A percentile compares a stretch with the other conserved stretches of the same genome.
Conservation (phyloP, 1,139 yeast species). For the Kodamaea derodonti region DNA sequence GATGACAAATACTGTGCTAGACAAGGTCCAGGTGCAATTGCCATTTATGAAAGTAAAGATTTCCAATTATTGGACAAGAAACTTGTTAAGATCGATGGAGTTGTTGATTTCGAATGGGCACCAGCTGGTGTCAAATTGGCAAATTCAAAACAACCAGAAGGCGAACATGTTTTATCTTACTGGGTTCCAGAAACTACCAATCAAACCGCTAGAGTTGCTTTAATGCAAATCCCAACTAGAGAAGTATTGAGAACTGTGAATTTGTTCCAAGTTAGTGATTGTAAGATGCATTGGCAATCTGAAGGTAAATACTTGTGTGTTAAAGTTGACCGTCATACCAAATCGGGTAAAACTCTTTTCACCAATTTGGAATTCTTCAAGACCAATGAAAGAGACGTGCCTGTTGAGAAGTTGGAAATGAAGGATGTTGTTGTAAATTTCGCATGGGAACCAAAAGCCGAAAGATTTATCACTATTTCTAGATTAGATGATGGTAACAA, state of each 20-base stretch:
- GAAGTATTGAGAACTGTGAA: slow-evolving; percentile 85
- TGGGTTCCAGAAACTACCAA: slow-evolving; percentile 96
- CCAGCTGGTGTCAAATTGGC: slow-evolving; percentile 79
- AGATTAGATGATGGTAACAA: slow-evolving; percentile 56
- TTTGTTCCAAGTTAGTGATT: slow-evolving; percentile 90
- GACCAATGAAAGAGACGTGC: slow-evolving; percentile 81
- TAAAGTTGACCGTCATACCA: slow-evolving; percentile 95
- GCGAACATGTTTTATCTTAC: slow-evolving; percentile 73
- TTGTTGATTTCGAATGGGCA: slow-evolving; percentile 92
- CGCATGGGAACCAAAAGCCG: slow-evolving; percentile 95
- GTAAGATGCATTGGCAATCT: slow-evolving; percentile 93
- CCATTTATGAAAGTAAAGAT: slow-evolving; percentile 74
- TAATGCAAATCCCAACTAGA: slow-evolving; percentile 85
- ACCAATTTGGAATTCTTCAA: slow-evolving; percentile 93
- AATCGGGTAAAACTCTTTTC: slow-evolving; percentile 87
- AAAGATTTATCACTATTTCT: slow-evolving; percentile 79
- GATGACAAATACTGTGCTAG: slow-evolving; percentile 96
- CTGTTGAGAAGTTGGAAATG: slow-evolving; percentile 91
- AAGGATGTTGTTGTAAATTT: slow-evolving; percentile 85
- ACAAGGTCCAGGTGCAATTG: slow-evolving; percentile 89
- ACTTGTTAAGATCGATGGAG: slow-evolving; percentile 76
- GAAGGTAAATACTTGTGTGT: slow-evolving; percentile 83
- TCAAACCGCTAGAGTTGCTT: slow-evolving; percentile 92
- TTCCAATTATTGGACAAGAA: slow-evolving; percentile 79
- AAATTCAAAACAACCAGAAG: slow-evolving; percentile 48